Conservation (phyloP, 2,329 filamentous ascomycete genomes). For the Didymella exigua region DNA sequence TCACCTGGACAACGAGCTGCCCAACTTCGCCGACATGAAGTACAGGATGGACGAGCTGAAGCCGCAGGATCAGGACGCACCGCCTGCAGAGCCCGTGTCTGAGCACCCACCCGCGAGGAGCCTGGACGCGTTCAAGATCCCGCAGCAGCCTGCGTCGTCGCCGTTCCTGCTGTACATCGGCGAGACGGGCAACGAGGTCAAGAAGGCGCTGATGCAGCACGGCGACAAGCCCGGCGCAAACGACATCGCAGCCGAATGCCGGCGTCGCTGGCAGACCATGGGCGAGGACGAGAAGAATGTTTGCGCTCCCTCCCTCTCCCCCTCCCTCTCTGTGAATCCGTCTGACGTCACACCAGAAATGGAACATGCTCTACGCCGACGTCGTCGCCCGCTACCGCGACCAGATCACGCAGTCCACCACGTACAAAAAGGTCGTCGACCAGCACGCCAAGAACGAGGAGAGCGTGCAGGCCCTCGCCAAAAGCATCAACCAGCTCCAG, state of each 20-base stretch:
- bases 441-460: constrained; percentile 48
- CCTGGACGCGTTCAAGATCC: constrained; percentile 42
- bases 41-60: constrained; percentile 43
- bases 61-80: constrained; percentile 25
- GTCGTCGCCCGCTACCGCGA: constrained; percentile 49
- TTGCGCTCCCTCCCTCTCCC: constrained; percentile 18
- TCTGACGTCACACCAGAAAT: no score
- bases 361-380: constrained; percentile 49
- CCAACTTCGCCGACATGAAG: constrained; percentile 47
- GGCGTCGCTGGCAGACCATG: constrained; percentile 48
- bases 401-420: constrained; percentile 44
- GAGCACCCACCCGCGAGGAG: constrained; percentile 27
- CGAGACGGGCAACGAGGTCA: constrained; percentile 48
- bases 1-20: constrained; percentile 50
- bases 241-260: constrained; percentile 51
- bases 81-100: constrained; percentile 6
- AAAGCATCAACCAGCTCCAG: constrained; percentile 50
- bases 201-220: constrained; percentile 43
- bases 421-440: constrained; percentile 45
- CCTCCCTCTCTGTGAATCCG: no score
- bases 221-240: constrained; percentile 48
- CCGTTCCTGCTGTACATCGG: constrained; percentile 50
- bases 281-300: constrained; percentile 48
- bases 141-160: constrained; percentile 48
- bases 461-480: constrained; percentile 48